Base-by-base conservation (phyloP, 306 rosid species). In the Pueraria montana region DNA sequence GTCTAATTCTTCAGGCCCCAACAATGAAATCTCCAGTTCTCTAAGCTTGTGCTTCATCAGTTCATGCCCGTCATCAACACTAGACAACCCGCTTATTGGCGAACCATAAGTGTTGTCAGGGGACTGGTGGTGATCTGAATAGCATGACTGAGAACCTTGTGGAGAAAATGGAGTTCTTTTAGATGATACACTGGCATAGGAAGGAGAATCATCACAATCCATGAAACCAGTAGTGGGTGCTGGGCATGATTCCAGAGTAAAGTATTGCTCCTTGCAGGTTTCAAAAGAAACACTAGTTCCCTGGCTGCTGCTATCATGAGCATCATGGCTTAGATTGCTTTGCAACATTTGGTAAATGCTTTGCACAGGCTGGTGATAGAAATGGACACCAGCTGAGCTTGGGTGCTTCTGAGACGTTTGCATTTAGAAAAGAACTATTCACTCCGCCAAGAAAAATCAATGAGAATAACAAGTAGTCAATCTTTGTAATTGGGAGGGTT, bases 71-170 rank as follows among this genome's bases (percentile, higher is more conserved):
- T 92, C 94, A 23, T 89, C 95, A 53, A 81, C 77, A 11, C 87
- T 86, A 1, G 97, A 95, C 87, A 91, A 85, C 3, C 97, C 92
- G 46, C 98, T 95, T 14, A 77, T 38, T 4, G 98, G 95, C 0
- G 98, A 93, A 77, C 95, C 97, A 32, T 85, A 88, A 24, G 81
- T 81, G 83, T 86, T 90, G 46, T 90, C 93, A 14, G 92, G 77
- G 75, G 89, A 92, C 49, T 84, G 94, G 69, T 87, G 97, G n/a
- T 78, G 96, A 79, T 91, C 97, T 32, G 98, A 94, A 21, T 86
- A 58, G 78, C 86, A 87, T 0, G 97, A 84, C 23, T 88, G 96
- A 80, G 93, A 92, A 55, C 80, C 91, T 88, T 90, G 98, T 2
- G 96, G 88, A 8, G 94, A 91, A 80, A 88, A 88, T 63, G 97